Percentiles rank a stretch among this genome's conserved stretches.
Conservation (phyloP, 345 rosid species). For the Bruguiera sexangula region DNA sequence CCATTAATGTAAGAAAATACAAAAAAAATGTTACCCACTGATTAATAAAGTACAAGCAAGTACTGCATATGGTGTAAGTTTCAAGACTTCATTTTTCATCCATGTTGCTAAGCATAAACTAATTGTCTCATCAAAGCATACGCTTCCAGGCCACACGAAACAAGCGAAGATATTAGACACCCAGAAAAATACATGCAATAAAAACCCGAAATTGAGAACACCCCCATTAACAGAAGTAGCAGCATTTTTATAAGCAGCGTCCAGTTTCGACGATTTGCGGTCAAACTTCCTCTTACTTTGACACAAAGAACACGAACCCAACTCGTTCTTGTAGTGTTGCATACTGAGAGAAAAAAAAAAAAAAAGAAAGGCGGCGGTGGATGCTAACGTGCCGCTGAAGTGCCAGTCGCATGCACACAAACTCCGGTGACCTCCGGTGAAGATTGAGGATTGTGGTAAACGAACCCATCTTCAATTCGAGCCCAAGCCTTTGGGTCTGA, state of each 20-base stretch:
- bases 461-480: slow-evolving; percentile 20
- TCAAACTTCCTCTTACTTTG: slow-evolving; percentile 30
- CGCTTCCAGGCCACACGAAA: not conserved
- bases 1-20: not conserved
- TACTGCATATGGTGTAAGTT: not conserved
- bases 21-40: not conserved
- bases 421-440: slow-evolving; percentile 44
- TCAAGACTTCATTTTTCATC: not conserved
- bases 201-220: slow-evolving; percentile 23
- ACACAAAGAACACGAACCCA: slow-evolving; percentile 11
- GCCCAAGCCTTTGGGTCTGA: not conserved
- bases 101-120: not conserved
- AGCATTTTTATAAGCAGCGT: slow-evolving; percentile 25
- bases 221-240: slow-evolving; percentile 46
- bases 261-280: slow-evolving; percentile 35
- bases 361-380: slow-evolving; percentile 8
- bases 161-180: not conserved
- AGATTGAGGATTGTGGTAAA: slow-evolving; percentile 40
- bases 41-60: not conserved
- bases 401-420: slow-evolving; percentile 27
- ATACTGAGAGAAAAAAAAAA: slow-evolving; percentile 4
- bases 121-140: not conserved
- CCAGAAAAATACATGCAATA: not conserved
- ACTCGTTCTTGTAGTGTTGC: slow-evolving; percentile 3
- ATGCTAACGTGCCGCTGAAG: slow-evolving; percentile 41